phyloP scores from a whole-genome alignment of 164 flowering plant species.

The Vitis amurensis region DNA sequence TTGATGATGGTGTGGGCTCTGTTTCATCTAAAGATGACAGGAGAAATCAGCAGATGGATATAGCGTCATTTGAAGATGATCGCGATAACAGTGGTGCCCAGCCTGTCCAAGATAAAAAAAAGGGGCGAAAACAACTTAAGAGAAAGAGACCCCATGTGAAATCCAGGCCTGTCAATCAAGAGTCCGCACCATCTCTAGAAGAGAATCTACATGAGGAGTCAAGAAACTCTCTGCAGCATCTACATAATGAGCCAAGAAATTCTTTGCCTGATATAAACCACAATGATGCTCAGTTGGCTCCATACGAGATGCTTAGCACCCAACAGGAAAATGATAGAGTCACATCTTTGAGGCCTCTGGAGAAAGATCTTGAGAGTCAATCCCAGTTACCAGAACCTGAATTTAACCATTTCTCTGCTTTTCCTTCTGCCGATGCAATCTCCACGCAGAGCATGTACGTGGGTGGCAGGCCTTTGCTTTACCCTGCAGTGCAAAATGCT shows the following conservation, averaged over 20 bases:
- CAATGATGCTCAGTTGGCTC: constrained; percentile 20
- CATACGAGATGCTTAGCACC: constrained; percentile 18
- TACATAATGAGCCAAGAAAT: constrained; percentile 24
- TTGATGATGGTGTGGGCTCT: constrained; percentile 45
- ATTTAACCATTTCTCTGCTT: constrained; percentile 22
- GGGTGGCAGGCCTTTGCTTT: constrained; percentile 41
- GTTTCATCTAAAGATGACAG: constrained; percentile 63
- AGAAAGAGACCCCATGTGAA: constrained; percentile 34
- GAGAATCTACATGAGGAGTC: constrained; percentile 24
- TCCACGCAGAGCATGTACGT: constrained; percentile 45
- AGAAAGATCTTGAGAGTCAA: constrained; percentile 28
- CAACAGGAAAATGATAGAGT: constrained; percentile 32
- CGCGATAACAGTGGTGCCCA: constrained; percentile 7
- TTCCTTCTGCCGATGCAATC: constrained; percentile 29
- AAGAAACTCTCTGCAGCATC: constrained; percentile 24
- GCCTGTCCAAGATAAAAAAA: constrained; percentile 30
- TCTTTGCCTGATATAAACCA: constrained; percentile 47
- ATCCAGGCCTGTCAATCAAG: constrained; percentile 23
- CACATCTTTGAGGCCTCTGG: constrained; percentile 26
- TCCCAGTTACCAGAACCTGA: constrained; percentile 27
- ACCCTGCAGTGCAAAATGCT: constrained; percentile 33
- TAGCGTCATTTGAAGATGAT: constrained; percentile 15
- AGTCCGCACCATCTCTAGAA: constrained; percentile 6
- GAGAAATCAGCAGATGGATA: constrained; percentile 33
- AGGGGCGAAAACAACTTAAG: constrained; percentile 24